Base-by-base conservation (phyloP, 2,329 filamentous ascomycete species). In the Fusarium sp. region DNA sequence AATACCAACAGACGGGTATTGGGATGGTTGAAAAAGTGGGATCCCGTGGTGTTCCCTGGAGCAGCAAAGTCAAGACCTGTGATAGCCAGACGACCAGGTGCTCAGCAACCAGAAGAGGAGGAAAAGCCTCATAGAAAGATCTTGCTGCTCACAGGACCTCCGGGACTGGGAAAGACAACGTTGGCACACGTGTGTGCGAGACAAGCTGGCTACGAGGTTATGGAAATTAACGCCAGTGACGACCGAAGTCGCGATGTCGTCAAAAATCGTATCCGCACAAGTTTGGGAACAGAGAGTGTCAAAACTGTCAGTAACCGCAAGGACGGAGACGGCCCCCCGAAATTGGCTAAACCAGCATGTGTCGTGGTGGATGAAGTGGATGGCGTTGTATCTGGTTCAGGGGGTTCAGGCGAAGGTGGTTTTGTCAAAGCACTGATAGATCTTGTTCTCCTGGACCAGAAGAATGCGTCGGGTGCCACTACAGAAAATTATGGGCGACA, bases 161-260 rank as follows among this genome's bases (percentile, higher is more conserved):
- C 96, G 1, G 96, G 96, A 5, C 85, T 99, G 17, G 96, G 96
- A 35, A 99, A 99, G 85, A 99, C 96, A 0, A 99, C 96, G 0
- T 83, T 99, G 54, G 96, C 96, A 4, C 96, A 99, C 82, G 96
- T 99, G 0, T 98, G 96, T 80, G 97, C 97, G 1, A 92, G 88
- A 75, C 96, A 99, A 83, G 96, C 96, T 10, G 96, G 96, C 1
- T 99, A 99, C 78, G 96, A 98, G 79, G 93, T 97, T 3, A 89
- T 98, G 80, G 96, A 99, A 81, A 97, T 99, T 83, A 99, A 99
- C 78, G 96, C 97, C 14, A 98, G 96, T 77, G 96, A 99, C 79
- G 97, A 99, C 80, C 89, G 96, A 77, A 98, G 94, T 79, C 89
- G 90, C 36, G 91, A 96, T 78, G 94, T 99, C 4, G 96, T 99